phyloP scores from a whole-genome alignment of 78 protist species.

The Dictyostelium firmibasis region DNA sequence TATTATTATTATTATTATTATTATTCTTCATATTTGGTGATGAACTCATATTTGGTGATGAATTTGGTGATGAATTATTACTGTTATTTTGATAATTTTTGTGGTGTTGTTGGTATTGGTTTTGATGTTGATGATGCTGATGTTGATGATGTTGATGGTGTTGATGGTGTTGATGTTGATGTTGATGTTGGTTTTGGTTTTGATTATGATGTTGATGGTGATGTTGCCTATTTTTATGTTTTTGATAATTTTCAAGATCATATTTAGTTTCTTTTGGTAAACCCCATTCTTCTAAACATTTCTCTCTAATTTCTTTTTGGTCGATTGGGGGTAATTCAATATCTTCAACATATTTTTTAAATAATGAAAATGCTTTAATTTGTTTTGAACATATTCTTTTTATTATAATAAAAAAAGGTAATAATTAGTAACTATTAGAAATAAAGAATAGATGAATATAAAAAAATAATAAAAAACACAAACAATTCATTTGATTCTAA shows the following conservation, averaged over 20 bases:
- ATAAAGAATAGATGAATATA: not conserved
- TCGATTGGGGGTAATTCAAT: constrained; percentile 22
- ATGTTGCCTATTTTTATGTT: not conserved
- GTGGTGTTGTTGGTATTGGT: not conserved
- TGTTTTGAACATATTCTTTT: constrained; percentile 32
- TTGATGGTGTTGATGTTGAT: not conserved
- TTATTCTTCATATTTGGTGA: not conserved
- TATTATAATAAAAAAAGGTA: too few species aligned
- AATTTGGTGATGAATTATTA: not conserved
- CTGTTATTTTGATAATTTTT: not conserved
- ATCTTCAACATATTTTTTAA: constrained; percentile 67
- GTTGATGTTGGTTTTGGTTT: not conserved
- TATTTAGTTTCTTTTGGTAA: constrained; percentile 36
- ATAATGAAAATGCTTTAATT: constrained; percentile 52
- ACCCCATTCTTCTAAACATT: constrained; percentile 65
- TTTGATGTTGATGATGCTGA: not conserved
- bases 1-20: not conserved
- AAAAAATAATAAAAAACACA: not conserved
- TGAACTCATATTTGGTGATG: not conserved
- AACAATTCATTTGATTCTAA: not conserved
- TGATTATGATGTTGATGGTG: not conserved
- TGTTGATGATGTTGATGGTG: not conserved
- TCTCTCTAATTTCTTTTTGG: constrained; percentile 23
- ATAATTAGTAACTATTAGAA: not conserved
- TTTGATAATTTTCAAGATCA: not conserved